Evolutionary conservation across 345 rosid species (phyloP).

Genomic region (Melaleuca alternifolia): DNA sequence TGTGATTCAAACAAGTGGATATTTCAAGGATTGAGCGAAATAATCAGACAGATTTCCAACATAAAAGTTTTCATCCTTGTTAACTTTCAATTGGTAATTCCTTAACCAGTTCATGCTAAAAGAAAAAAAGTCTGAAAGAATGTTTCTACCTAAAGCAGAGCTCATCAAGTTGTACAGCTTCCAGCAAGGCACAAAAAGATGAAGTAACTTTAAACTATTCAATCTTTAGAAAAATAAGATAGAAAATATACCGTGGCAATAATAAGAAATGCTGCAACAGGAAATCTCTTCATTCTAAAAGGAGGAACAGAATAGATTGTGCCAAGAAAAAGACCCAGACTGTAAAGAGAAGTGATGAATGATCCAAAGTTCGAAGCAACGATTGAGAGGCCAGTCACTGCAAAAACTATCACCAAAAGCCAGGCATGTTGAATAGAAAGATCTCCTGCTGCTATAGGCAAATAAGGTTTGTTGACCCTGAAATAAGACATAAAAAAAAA

Average conservation of each 20-base stretch:
- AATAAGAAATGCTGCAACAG: conserved; percentile 86
- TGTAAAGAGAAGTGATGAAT: conserved; percentile 73
- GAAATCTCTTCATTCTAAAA: conserved; percentile 82
- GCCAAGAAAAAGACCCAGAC: conserved; percentile 80
- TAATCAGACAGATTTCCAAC: not conserved
- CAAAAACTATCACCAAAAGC: conserved; percentile 75
- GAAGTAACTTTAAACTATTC: not conserved
- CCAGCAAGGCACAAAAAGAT: not conserved
- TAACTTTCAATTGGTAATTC: not conserved
- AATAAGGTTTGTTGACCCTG: conserved; percentile 96
- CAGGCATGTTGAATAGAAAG: conserved; percentile 88
- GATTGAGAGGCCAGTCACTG: conserved; percentile 56
- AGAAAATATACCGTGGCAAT: conserved; percentile 60
- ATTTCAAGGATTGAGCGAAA: not conserved
- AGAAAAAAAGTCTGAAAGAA: not conserved
- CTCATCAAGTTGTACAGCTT: not conserved
- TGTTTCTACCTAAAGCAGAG: not conserved
- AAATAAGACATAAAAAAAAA: conserved; percentile 5
- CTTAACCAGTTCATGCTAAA: not conserved
- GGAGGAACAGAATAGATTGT: conserved; percentile 99
- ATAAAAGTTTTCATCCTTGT: not conserved
- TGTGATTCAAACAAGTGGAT: not conserved
- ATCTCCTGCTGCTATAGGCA: conserved; percentile 98
- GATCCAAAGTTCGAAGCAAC: conserved; percentile 76
- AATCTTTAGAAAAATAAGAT: not conserved